Evolutionary conservation across 1,284 basidiomycete genomes (phyloP), one percentile per base, ranked within the genome.

Genomic region (Marasmius oreades): DNA sequence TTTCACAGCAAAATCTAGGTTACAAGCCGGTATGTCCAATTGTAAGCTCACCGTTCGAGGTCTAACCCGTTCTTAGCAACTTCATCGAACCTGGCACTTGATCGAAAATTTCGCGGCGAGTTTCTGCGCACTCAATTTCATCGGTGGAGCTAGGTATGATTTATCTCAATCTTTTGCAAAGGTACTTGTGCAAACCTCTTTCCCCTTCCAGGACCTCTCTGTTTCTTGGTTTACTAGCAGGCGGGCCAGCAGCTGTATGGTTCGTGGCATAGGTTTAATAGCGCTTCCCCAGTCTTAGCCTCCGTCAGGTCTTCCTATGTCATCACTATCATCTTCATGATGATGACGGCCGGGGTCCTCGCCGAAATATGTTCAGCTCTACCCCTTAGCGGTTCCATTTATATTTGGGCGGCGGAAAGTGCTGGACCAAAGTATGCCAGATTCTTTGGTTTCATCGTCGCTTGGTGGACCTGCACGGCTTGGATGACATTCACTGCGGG

Each of bases 401-500:
- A 94, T 70, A 85, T 93, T 56, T 94, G 92, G 92, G 88, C 90
- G 0, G 92, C 91, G 26, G 92, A 92, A 66, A 91, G 90, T 62
- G 92, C 90, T 4, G 92, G 92, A 2, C 85, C 85, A 12, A 92
- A 90, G 63, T 86, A 91, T 64, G 90, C 84, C 2, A 78, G 91
- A 42, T 88, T 93, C 69, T 83, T 92, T 62, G 92, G 90, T 1
- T 93, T 94, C 72, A 69, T 92, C 54, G 92, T 94, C 26, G 91
- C 92, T 46, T 93, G 90, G 89, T 93, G 91, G 91, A 79, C 90
- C 24, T 85, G 82, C 59, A 93, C 92, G 0, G 92, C 92, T 16
- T 94, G 92, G 92, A 92, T 92, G 82, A 93, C 91, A 0, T 93
- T 93, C 64, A 79, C 84, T 51, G 92, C 92, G 12, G 82, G 87